A percentile compares a stretch with the other conserved stretches of the same genome.
These are phyloP conservation scores for Celoporthe dispersa DNA, from an alignment of 2,329 filamentous ascomycete species.

Conservation along the genomic window DNA sequence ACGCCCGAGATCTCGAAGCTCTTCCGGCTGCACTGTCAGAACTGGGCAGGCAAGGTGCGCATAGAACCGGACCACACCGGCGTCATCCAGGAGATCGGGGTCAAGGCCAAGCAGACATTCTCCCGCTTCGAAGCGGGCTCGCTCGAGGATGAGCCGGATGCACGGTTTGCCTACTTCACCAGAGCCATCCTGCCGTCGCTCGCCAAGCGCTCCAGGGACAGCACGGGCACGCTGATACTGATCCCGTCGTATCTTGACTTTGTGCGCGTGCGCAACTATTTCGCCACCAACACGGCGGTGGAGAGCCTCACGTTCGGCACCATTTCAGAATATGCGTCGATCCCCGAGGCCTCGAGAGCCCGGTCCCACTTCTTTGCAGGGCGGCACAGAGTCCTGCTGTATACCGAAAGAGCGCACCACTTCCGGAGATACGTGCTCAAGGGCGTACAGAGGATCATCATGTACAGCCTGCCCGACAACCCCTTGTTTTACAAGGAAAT, in stretches of 20 bases:
- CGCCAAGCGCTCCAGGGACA: slow-evolving; percentile 67
- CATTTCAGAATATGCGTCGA: slow-evolving; percentile 85
- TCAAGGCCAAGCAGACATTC: slow-evolving; percentile 84
- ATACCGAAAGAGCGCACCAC: slow-evolving; percentile 95
- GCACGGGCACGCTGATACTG: slow-evolving; percentile 78
- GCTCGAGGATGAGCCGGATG: slow-evolving; percentile 78
- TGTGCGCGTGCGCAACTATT: slow-evolving; percentile 88
- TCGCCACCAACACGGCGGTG: slow-evolving; percentile 70
- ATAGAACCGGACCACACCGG: slow-evolving; percentile 71
- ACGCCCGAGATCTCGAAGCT: slow-evolving; percentile 87
- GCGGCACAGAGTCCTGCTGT: slow-evolving; percentile 81
- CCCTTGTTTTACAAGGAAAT: slow-evolving; percentile 80
- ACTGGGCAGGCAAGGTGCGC: slow-evolving; percentile 79
- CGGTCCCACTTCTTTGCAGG: slow-evolving; percentile 86
- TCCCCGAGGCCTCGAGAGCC: slow-evolving; percentile 79
- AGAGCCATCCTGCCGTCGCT: slow-evolving; percentile 79
- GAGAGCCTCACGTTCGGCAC: slow-evolving; percentile 71
- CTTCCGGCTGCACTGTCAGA: slow-evolving; percentile 75
- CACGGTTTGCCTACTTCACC: slow-evolving; percentile 89
- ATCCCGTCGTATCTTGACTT: slow-evolving; percentile 95
- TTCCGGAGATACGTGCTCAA: slow-evolving; percentile 85
- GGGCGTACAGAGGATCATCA: slow-evolving; percentile 81
- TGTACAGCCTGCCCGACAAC: slow-evolving; percentile 92
- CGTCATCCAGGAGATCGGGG: slow-evolving; percentile 72
- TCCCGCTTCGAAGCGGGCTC: slow-evolving; percentile 77